phyloP scores from a whole-genome alignment of 768 basidiomycete genomes.

The Sarcomyxa edulis region DNA sequence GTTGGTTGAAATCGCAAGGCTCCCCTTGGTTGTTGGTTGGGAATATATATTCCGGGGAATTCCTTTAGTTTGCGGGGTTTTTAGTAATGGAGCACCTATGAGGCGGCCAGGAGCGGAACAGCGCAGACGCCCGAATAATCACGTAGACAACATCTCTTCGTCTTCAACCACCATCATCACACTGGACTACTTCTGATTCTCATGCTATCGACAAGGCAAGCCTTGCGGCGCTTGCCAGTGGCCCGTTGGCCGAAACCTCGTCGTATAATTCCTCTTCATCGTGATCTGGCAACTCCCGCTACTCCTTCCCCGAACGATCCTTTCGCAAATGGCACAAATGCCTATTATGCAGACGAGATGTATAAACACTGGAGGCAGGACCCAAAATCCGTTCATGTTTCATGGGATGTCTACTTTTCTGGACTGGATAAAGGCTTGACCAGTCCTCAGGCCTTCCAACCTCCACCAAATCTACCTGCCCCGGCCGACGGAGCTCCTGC shows the following conservation, averaged over 20 bases:
- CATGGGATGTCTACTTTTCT: constrained; percentile 93
- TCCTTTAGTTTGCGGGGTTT: no score
- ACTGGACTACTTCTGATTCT: constrained; percentile 5
- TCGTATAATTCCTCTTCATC: constrained; percentile 13
- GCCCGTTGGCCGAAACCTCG: constrained; percentile 12
- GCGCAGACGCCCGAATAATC: no score
- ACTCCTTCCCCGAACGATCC: constrained; percentile 71
- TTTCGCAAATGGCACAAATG: constrained; percentile 92
- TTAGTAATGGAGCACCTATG: no score
- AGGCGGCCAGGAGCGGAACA: no score
- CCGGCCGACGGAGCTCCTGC: constrained; percentile 80
- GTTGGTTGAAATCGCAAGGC: no score
- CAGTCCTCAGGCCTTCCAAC: constrained; percentile 76
- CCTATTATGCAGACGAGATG: constrained; percentile 97
- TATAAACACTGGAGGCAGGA: constrained; percentile 90
- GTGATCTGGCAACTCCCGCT: constrained; percentile 41
- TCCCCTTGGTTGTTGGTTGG: no score
- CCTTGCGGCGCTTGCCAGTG: constrained; percentile 23
- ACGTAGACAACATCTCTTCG: no score
- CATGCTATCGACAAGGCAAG: constrained; percentile 32
- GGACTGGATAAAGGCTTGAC: constrained; percentile 87
- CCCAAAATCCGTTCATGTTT: constrained; percentile 86
- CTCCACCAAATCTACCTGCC: constrained; percentile 62
- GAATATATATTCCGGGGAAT: no score
- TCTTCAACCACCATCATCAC: no score